Evolutionary conservation across 257 asterid genomes (phyloP), one percentile per base, ranked within the genome.

Genomic region (Mentha longifolia): DNA sequence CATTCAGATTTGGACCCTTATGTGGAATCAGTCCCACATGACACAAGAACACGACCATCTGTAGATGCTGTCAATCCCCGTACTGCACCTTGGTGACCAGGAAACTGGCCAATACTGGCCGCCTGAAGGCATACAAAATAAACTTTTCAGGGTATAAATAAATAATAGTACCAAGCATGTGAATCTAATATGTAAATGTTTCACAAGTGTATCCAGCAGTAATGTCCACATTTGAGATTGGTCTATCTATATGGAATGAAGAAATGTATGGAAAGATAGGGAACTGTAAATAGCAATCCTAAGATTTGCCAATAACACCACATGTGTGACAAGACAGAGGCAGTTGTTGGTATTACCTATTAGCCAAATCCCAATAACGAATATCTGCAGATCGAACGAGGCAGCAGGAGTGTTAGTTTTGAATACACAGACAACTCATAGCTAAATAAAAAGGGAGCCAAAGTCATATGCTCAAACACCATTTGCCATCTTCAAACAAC

Each of bases 11-110:
- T 28, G 55, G 73, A 76, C 72, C 73, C 96, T 87, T 83, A 93
- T 97, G 96, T 88, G 78, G 95, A 81, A 89, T 94, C 99, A 65
- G 90, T 86, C 72, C 99, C 99, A 73, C 99, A 94, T 46, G 99
- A 94, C 42, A 94, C 92, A 78, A 94, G 87, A 78, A 91, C 81
- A 47, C 80, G 85, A 11, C 99, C 99, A 78, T 91, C 97, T 8
- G 97, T 89, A 72, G 99, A 91, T 60, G 79, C 95, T 19, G 97
- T 72, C 74, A 94, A 79, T 75, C 99, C 99, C 43, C 79, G 77
- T 43, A 94, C 97, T 14, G 95, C 95, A 70, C 97, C 97, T 82
- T 88, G 91, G 85, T 94, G 99, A 61, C 99, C 99, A 77, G 97
- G 86, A 86, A 94, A 94, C 83, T 85, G 97, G 76, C 94, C n/a